Evolutionary conservation across 2,329 filamentous ascomycete genomes (phyloP).

Genomic region (Alternaria brassicicola): DNA sequence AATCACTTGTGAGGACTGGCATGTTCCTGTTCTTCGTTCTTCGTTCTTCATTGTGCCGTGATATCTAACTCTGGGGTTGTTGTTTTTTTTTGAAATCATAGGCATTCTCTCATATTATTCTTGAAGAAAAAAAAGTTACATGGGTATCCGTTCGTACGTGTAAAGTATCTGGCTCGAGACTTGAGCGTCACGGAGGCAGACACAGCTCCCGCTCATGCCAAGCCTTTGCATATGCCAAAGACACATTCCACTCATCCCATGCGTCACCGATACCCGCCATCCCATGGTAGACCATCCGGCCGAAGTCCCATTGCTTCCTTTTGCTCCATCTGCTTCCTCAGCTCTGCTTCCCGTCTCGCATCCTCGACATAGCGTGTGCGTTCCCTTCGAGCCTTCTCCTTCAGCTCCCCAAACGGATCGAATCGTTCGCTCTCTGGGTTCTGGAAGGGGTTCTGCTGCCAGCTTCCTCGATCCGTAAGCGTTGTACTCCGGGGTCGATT

Average conservation of each 20-base stretch:
- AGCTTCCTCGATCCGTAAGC: conserved; percentile 43
- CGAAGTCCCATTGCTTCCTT: conserved; percentile 40
- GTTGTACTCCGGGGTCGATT: conserved; percentile 43
- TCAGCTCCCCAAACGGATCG: conserved; percentile 47
- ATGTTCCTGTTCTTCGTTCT: neutral
- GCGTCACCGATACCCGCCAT: conserved; percentile 7
- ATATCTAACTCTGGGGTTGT: too few relatives aligned
- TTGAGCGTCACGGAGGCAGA: neutral
- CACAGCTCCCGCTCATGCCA: neutral
- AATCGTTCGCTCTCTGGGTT: conserved; percentile 45
- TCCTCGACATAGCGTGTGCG: conserved; percentile 34
- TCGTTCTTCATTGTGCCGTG: neutral
- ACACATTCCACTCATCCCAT: neutral
- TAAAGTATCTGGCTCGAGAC: neutral
- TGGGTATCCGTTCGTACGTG: neutral
- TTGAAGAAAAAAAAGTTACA: neutral
- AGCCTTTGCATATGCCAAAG: neutral
- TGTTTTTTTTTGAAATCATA: neutral
- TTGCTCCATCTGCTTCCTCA: conserved; percentile 18
- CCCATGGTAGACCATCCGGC: conserved; percentile 19
- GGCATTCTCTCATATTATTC: neutral
- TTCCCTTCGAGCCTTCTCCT: conserved; percentile 40
- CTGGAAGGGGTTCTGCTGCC: conserved; percentile 45
- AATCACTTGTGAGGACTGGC: neutral
- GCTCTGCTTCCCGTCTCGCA: conserved; percentile 29